Percentiles rank a stretch among this genome's conserved stretches.
Conservation (phyloP, 768 basidiomycete genomes). For the Leccinum uliginosum region DNA sequence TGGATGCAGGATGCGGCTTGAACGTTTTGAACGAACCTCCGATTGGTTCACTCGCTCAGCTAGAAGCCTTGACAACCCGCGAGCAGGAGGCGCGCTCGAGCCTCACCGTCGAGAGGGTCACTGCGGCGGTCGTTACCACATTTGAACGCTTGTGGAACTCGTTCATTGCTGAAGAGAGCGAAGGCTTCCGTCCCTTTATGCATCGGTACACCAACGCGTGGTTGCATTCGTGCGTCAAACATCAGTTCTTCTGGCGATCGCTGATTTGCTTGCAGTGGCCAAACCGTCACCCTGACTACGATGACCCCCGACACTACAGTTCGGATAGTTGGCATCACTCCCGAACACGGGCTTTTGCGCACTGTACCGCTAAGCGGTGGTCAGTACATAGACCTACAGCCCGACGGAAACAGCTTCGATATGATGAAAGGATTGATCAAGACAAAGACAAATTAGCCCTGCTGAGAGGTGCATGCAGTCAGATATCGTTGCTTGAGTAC, state of each 20-base stretch:
- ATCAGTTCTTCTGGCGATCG: background rate
- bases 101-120: constrained; percentile 69
- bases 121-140: constrained; percentile 66
- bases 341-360: constrained; percentile 81
- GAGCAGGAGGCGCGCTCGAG: background rate
- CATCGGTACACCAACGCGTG: constrained; percentile 74
- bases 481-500: background rate
- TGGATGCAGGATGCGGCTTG: constrained; percentile 71
- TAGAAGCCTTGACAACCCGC: constrained; percentile 37
- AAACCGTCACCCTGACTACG: constrained; percentile 79
- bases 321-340: constrained; percentile 81
- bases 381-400: constrained; percentile 83
- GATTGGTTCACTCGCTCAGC: constrained; percentile 74
- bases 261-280: constrained; percentile 51
- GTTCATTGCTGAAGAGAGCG: constrained; percentile 49
- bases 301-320: constrained; percentile 63
- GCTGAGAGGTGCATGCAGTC: background rate
- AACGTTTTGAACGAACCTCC: constrained; percentile 83
- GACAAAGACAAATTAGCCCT: constrained; percentile 14
- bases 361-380: constrained; percentile 50
- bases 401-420: constrained; percentile 97
- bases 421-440: constrained; percentile 82
- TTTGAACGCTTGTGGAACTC: constrained; percentile 78
- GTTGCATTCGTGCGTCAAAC: constrained; percentile 80
- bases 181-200: constrained; percentile 80